Conservation (phyloP, 2,329 filamentous ascomycete species). For the Fusarium brachygibbosum region DNA sequence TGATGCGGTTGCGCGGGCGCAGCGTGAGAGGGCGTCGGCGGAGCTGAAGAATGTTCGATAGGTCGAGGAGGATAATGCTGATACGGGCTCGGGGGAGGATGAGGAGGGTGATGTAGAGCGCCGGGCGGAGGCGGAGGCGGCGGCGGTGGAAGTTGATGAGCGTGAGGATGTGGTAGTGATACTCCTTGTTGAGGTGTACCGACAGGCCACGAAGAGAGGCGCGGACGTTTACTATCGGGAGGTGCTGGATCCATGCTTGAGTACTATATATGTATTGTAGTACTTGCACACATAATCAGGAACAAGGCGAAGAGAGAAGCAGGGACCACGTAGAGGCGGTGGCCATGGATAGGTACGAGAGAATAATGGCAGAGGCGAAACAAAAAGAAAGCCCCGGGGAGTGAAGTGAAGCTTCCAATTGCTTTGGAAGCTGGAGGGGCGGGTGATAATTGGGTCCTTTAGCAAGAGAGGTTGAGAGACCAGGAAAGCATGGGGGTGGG, state of each 20-base stretch:
- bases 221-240: constrained; percentile 71
- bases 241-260: constrained; percentile 72
- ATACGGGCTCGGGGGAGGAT: constrained; percentile 55
- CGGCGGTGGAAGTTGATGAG: constrained; percentile 51
- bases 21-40: constrained; percentile 49
- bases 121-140: constrained; percentile 49
- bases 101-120: constrained; percentile 49
- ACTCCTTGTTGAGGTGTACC: constrained; percentile 63
- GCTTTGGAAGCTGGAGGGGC: constrained; percentile 48
- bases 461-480: constrained; percentile 49
- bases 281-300: constrained; percentile 55
- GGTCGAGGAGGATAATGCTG: constrained; percentile 57
- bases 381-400: constrained; percentile 45
- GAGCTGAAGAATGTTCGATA: constrained; percentile 52
- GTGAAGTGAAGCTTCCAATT: constrained; percentile 50
- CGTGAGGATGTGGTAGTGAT: constrained; percentile 58
- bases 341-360: constrained; percentile 50
- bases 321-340: constrained; percentile 56
- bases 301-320: constrained; percentile 54
- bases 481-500: constrained; percentile 50
- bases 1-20: constrained; percentile 53
- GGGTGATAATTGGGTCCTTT: constrained; percentile 51
- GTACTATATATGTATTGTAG: constrained; percentile 55
- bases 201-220: constrained; percentile 65
- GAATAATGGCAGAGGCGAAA: constrained; percentile 49